Evolutionary conservation across 192 early-diverging fungal genomes (phyloP), one percentile per base, ranked within the genome.

Genomic region (Linnemannia exigua): DNA sequence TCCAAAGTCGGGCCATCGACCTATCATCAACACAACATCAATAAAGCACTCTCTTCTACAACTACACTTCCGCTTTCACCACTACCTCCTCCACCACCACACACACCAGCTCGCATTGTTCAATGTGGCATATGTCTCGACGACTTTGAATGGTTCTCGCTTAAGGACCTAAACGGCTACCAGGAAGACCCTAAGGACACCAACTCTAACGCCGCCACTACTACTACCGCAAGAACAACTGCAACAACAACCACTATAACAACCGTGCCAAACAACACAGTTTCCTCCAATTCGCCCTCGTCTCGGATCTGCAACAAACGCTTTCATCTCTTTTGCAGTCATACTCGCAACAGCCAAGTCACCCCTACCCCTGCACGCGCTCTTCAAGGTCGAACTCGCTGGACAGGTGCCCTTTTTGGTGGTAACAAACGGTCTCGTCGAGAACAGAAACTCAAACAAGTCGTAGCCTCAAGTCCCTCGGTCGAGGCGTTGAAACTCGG

Each of bases 131-230:
- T 80, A 5, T 79, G 78, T 41, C 48, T 67, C 22, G 78, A 66
- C 19, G 31, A 79, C 41, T 79, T 79, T 73, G 78, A 79, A 41
- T 73, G 71, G 79, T 74, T 75, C 61, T 58, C 72, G 33, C 28
- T 79, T 51, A 19, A n/a, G 31, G 31, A 44, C 52, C 71, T 46
- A 54, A 61, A 15, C 38, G 35, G 58, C 16, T 14, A 63, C 54
- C 38, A 54, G 51, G 51, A 41, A 41, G 72, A 36, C 31, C 51
- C 37, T 0, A 70, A 70, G 38, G 68, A 41, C 58, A 63, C 25
- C 1, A 63, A 12, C 28, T 14, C 28, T 12, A 2, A n/a, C 12
- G 15, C 58, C 17, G 15, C 48, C 5, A 17, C 2, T 3, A 22
- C 41, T 6, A 44, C 41, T 44, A 44, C 41, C 5, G 9, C 41